Evolutionary conservation across 2,329 filamentous ascomycete species (phyloP), one percentile per base, ranked within the genome.

Genomic region (Pseudocercospora ulei): DNA sequence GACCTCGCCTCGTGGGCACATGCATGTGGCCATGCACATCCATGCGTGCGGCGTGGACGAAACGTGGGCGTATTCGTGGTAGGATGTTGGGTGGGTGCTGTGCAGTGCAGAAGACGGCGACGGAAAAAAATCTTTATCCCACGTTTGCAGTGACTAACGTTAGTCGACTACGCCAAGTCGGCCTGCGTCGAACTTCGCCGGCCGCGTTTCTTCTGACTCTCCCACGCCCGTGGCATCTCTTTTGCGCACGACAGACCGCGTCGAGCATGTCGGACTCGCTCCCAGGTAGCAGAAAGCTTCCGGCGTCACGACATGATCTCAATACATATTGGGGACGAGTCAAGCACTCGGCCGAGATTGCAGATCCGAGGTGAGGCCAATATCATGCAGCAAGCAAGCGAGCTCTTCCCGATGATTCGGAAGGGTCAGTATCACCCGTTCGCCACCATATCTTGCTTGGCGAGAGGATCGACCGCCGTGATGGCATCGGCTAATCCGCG

Each of bases 311-410:
- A 64, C 88, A 92, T 73, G 84, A 98, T 61, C 72, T 98, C 56
- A 76, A 65, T 59, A 95, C 87, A 30, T 98, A 98, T 67, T 90
- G 83, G 83, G 90, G 90, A 50, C 79, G 90, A 43, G 90, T 96
- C 57, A 76, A 75, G 65, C 88, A 98, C 68, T 79, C 86, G 11
- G 80, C 83, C 45, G 79, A 87, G 55, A 78, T 98, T 55, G 82
- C 87, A 60, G 90, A 98, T 70, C 90, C 90, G 52, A 90, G 87
- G 88, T 96, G 71, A 78, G 82, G 49, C 28, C 25, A 35, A 9
- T 29, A 39, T 22, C 36, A 41, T 20, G 33, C 40, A 42, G 34
- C 25, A 27, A 29, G 27, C 27, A 18, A 11, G 25, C 29, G 30
- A 38, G 38, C 19, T 38, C 26, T 41, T 23, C 19, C 22, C 33